Conservation (phyloP, 371 early-diverging fungal genomes). For the Lichtheimia hyalospora region DNA sequence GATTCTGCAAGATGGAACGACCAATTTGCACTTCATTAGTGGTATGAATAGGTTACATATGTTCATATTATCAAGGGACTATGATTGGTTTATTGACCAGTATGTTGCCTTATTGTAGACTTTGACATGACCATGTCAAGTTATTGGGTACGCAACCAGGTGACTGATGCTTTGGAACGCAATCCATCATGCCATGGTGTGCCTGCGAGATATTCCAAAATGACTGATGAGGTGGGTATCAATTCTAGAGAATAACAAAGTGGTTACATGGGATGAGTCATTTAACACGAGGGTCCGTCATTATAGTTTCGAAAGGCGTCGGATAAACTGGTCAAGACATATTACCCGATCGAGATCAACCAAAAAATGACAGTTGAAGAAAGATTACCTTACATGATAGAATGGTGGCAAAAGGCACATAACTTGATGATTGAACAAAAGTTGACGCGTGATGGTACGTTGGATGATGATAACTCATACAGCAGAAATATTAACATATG, state of each 20-base stretch:
- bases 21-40: conserved; percentile 58
- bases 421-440: conserved; percentile 46
- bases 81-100: not conserved
- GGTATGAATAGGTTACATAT: conserved; percentile 29
- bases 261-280: not conserved
- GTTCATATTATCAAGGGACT: too few species aligned
- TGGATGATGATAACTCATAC: not conserved
- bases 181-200: conserved; percentile 65
- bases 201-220: conserved; percentile 41
- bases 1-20: conserved; percentile 49
- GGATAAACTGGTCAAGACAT: conserved; percentile 53
- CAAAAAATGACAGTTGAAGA: conserved; percentile 50
- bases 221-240: conserved; percentile 41
- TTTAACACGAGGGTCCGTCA: too few species aligned
- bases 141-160: conserved; percentile 57
- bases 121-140: conserved; percentile 81
- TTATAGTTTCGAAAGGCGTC: conserved; percentile 47
- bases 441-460: conserved; percentile 43
- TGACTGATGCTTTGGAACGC: conserved; percentile 45
- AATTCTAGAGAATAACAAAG: not conserved
- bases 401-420: conserved; percentile 76
- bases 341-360: conserved; percentile 75
- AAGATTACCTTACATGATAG: conserved; percentile 68
- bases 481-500: not conserved
- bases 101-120: conserved; percentile 31